These are phyloP conservation scores for Bruguiera parviflora DNA, from an alignment of 345 rosid species.

Conservation along the genomic window DNA sequence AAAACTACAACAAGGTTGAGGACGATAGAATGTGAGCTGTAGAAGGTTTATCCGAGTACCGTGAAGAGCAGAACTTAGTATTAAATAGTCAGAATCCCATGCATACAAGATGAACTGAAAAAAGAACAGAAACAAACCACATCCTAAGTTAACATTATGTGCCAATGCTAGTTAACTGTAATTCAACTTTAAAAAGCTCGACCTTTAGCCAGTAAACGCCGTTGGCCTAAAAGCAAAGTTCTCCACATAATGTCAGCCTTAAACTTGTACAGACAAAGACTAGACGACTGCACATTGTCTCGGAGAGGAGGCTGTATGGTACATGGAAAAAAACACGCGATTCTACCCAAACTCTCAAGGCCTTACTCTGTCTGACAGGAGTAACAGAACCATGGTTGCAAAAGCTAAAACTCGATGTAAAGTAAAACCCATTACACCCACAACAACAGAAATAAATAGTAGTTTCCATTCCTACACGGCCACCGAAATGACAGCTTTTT, in stretches of 20 bases:
- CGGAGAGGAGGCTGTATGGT: neutral
- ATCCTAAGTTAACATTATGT: slow-evolving; percentile 8
- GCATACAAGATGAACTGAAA: slow-evolving; percentile 21
- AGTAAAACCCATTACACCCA: slow-evolving; percentile 14
- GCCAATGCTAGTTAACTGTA: slow-evolving; percentile 8
- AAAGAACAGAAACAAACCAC: neutral
- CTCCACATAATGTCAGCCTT: slow-evolving; percentile 4
- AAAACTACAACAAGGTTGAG: slow-evolving; percentile 8
- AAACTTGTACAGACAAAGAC: neutral
- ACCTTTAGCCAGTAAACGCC: slow-evolving; percentile 1
- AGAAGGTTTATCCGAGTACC: slow-evolving; percentile 23
- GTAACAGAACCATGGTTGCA: slow-evolving; percentile 25
- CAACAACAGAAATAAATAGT: slow-evolving; percentile 21
- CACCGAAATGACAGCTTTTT: slow-evolving; percentile 4
- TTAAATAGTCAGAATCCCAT: slow-evolving; percentile 17
- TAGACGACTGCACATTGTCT: neutral
- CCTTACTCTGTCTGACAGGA: slow-evolving; percentile 26
- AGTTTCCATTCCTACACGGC: slow-evolving; percentile 11
- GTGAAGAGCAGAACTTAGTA: slow-evolving; percentile 12
- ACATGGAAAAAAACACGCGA: slow-evolving; percentile 1
- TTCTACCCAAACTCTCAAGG: slow-evolving; percentile 7
- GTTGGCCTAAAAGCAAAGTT: slow-evolving; percentile 8
- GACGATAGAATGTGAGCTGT: slow-evolving; percentile 12
- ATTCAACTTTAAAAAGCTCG: slow-evolving; percentile 10
- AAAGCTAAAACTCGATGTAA: slow-evolving; percentile 11